A percentile compares a stretch with the other conserved stretches of the same genome.
phyloP scores from a whole-genome alignment of 495 filamentous ascomycete genomes.

The Rusavskia elegans region DNA sequence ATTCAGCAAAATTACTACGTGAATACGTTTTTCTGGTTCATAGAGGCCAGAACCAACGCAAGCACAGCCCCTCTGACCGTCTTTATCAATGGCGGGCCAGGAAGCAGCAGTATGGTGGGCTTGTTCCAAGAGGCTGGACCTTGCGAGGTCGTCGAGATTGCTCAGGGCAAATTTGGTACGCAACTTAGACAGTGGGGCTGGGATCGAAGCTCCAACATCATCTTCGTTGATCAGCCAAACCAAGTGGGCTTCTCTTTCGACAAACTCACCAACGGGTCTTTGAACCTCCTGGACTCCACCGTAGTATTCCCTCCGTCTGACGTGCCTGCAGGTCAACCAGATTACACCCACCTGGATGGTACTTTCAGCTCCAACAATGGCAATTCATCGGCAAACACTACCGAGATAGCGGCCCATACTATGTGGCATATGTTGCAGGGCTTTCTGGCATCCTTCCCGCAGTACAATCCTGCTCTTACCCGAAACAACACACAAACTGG shows the following conservation, averaged over 20 bases:
- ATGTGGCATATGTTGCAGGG: slow-evolving; percentile 58
- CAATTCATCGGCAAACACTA: slow-evolving; percentile 46
- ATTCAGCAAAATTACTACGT: slow-evolving; percentile 42
- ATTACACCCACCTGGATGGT: slow-evolving; percentile 39
- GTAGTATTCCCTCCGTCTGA: slow-evolving; percentile 8
- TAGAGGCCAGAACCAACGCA: slow-evolving; percentile 45
- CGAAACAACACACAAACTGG: slow-evolving; percentile 22
- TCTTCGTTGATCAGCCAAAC: slow-evolving; percentile 45
- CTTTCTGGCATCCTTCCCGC: slow-evolving; percentile 47
- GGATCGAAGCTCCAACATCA: slow-evolving; percentile 31
- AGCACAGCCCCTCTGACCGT: slow-evolving; percentile 43
- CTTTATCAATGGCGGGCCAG: slow-evolving; percentile 39
- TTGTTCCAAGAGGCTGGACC: slow-evolving; percentile 47
- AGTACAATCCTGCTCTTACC: slow-evolving; percentile 37
- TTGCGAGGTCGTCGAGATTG: slow-evolving; percentile 47
- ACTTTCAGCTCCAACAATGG: slow-evolving; percentile 42
- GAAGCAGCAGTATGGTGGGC: slow-evolving; percentile 44
- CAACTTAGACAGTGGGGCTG: slow-evolving; percentile 13
- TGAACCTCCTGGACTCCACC: slow-evolving; percentile 18
- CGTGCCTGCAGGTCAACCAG: slow-evolving; percentile 16
- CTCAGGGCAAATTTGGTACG: slow-evolving; percentile 27
- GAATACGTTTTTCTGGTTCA: slow-evolving; percentile 71
- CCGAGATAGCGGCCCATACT: slow-evolving; percentile 42
- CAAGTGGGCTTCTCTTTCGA: slow-evolving; percentile 45
- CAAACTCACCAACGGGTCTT: slow-evolving; percentile 18